These are phyloP conservation scores for Penicillium sclerotigenum DNA, from an alignment of 2,329 filamentous ascomycete genomes.

Conservation along the genomic window DNA sequence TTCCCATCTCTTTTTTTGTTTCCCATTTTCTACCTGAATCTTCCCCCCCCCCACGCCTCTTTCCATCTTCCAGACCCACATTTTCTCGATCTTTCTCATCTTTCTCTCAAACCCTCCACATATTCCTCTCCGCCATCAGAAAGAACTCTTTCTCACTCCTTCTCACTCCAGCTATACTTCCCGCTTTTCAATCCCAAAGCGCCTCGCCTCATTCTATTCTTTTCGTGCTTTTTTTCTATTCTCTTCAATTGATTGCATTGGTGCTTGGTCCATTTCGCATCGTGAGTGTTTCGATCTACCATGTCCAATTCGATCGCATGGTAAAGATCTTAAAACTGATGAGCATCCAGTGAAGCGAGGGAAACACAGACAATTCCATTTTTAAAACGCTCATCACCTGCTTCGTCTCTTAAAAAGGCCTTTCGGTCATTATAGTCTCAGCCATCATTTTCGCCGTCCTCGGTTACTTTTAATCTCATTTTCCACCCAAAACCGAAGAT, in stretches of 20 bases:
- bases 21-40: conserved; percentile 11
- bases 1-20: conserved; percentile 17
- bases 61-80: conserved; percentile 9
- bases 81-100: conserved; percentile 18
- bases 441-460: conserved; percentile 4
- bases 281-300: conserved; percentile 27
- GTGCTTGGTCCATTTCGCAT: conserved; percentile 28
- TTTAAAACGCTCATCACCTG: conserved; percentile 20
- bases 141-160: conserved; percentile 25
- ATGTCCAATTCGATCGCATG: conserved; percentile 1
- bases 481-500: conserved; percentile 10
- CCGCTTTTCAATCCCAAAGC: conserved; percentile 16
- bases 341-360: conserved; percentile 23
- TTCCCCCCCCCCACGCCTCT: conserved; percentile 5
- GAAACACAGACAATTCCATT: conserved; percentile 13
- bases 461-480: conserved; percentile 18
- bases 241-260: conserved; percentile 23
- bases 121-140: conserved; percentile 19
- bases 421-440: conserved; percentile 7
- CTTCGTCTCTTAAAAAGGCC: conserved; percentile 10
- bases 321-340: conserved; percentile 19
- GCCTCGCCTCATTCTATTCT: conserved; percentile 7
- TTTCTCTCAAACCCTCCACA: conserved; percentile 13
- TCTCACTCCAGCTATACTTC: conserved; percentile 22
- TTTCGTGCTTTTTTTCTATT: conserved; percentile 14